phyloP scores from a whole-genome alignment of 345 rosid genomes.

The Eutrema yunnanense region DNA sequence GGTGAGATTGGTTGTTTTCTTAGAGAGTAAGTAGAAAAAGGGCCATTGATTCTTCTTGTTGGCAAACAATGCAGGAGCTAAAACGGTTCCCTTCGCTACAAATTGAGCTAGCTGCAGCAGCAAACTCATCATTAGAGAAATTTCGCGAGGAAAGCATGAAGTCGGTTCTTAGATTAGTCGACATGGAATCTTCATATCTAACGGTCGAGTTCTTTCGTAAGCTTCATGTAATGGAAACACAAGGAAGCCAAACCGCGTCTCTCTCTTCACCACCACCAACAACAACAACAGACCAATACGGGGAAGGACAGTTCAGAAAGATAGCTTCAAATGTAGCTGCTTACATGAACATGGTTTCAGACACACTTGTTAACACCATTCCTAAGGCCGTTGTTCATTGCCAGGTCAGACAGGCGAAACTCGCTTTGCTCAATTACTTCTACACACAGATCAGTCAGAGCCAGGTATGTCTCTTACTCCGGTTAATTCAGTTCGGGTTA shows the following conservation, averaged over 20 bases:
- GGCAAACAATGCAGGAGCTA: slow-evolving; percentile 46
- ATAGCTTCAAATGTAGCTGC: slow-evolving; percentile 66
- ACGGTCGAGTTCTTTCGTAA: slow-evolving; percentile 79
- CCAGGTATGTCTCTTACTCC: slow-evolving; percentile 35
- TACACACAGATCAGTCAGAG: slow-evolving; percentile 55
- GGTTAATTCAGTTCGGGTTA: neutral
- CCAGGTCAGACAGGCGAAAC: slow-evolving; percentile 74
- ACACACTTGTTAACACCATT: slow-evolving; percentile 53
- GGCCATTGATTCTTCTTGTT: neutral
- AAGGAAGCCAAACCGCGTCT: slow-evolving; percentile 40
- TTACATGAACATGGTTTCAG: slow-evolving; percentile 64
- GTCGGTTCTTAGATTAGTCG: slow-evolving; percentile 55
- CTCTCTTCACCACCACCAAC: slow-evolving; percentile 5
- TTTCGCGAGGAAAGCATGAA: slow-evolving; percentile 69
- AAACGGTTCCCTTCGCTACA: slow-evolving; percentile 66
- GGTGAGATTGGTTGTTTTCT: slow-evolving; percentile 33
- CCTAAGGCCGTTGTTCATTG: slow-evolving; percentile 79
- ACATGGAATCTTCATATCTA: slow-evolving; percentile 77
- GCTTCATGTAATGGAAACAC: slow-evolving; percentile 44
- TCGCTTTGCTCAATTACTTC: slow-evolving; percentile 54
- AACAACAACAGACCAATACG: slow-evolving; percentile 36
- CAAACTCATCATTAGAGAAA: slow-evolving; percentile 54
- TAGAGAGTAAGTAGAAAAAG: neutral
- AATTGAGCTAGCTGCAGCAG: slow-evolving; percentile 62
- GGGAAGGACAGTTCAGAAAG: slow-evolving; percentile 59